phyloP scores from a whole-genome alignment of 257 asterid genomes.

The Leonotis leonurus region DNA sequence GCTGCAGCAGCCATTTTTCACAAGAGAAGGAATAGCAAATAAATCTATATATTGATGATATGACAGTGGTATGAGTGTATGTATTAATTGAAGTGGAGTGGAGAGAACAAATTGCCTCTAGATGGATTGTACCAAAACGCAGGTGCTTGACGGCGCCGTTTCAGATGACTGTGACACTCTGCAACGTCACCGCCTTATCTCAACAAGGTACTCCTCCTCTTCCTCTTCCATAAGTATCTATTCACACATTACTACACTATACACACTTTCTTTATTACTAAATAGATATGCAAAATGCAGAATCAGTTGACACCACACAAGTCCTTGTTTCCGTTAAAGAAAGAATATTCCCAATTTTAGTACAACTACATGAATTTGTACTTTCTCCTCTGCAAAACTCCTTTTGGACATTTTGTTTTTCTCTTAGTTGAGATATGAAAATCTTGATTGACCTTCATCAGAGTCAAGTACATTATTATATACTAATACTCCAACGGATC shows the following conservation, averaged over 20 bases:
- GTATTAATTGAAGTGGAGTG: background rate
- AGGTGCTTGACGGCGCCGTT: slow-evolving; percentile 49
- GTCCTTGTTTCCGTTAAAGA: slow-evolving; percentile 33
- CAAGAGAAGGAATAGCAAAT: background rate
- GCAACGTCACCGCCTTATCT: slow-evolving; percentile 25
- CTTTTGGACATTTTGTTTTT: background rate
- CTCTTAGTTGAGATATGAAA: background rate
- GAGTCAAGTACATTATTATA: slow-evolving; percentile 12
- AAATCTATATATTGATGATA: background rate
- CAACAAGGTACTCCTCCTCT: background rate
- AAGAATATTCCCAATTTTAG: slow-evolving; percentile 31
- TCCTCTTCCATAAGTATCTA: background rate
- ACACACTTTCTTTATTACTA: background rate
- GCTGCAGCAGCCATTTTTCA: slow-evolving; percentile 28
- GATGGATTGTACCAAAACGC: slow-evolving; percentile 18
- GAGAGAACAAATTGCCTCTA: background rate
- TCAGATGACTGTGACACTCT: slow-evolving; percentile 32
- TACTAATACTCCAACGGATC: slow-evolving; percentile 3
- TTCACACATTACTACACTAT: too few relatives aligned
- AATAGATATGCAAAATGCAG: background rate
- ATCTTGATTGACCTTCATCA: slow-evolving; percentile 6
- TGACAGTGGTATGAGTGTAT: slow-evolving; percentile 29
- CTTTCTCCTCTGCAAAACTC: slow-evolving; percentile 11
- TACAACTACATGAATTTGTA: background rate
- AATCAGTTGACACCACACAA: background rate